Base-by-base conservation (phyloP, 2,329 filamentous ascomycete genomes). In the Cladophialophora yegresii region DNA sequence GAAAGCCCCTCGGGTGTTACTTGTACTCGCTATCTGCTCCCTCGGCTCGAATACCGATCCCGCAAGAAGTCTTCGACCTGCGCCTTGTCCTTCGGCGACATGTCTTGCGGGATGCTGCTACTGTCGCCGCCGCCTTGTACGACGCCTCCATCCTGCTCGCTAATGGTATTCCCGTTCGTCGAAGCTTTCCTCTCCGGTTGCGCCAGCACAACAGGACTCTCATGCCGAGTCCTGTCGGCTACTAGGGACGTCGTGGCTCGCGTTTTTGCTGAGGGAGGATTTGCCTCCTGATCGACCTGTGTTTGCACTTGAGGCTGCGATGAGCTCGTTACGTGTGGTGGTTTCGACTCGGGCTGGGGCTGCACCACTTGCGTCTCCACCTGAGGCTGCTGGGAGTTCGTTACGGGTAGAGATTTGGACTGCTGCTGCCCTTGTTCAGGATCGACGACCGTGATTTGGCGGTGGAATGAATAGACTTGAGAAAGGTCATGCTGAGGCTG, bases 1-100 rank as follows among this genome's bases (percentile, higher is more conserved):
- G 36, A 43, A 0, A 2, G 16, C 5, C 36, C 6, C 33, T 4
- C 4, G 13, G 16, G 7, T 16, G 16, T 43, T 16, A 7, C 36
- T n/a, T 7, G 4, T 43, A 13, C 5, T 6, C 36, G 12, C 4
- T 16, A 36, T 16, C 13, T 43, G 36, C 36, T n/a, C 5, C n/a
- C 13, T 8, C 36, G 22, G 13, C 28, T 47, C 47, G 54, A 58
- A 26, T 63, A 54, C 8, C 12, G 23, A n/a, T 63, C 32, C 26
- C 54, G 26, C 54, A 63, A 23, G 28, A 58, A 58, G 1, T 20
- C 26, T 49, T 63, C 61, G 33, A 58, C 47, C 23, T 57, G 57
- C 36, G 36, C 36, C 16, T 43, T 43, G 6, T 43, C 36, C 36
- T 43, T n/a, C 2, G 7, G 16, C 13, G 36, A 43, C 36, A 43